Conservation (phyloP, 139 green algal genomes). For the Chlorella sorokiniana region DNA sequence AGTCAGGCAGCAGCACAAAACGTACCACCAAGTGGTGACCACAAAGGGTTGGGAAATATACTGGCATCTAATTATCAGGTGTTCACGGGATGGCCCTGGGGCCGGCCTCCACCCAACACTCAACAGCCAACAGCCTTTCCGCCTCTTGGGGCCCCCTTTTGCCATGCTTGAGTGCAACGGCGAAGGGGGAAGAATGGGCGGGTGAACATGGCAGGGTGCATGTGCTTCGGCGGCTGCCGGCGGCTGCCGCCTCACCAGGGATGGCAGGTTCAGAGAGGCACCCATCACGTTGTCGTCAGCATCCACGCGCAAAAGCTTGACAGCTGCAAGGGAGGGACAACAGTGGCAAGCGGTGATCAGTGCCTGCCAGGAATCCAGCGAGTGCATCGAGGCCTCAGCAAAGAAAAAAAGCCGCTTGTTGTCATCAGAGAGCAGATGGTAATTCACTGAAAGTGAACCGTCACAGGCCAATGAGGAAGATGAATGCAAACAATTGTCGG, state of each 20-base stretch:
- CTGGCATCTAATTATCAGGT: conserved; percentile 23
- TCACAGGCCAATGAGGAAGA: conserved; percentile 8
- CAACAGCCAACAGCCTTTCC: conserved; percentile 26
- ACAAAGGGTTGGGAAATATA: neutral
- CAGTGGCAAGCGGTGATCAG: neutral
- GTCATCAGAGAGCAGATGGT: conserved; percentile 6
- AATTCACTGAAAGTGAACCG: conserved; percentile 18
- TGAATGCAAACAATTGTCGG: too few relatives aligned
- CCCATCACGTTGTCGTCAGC: too few relatives aligned
- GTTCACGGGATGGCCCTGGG: neutral
- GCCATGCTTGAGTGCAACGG: conserved; percentile 8
- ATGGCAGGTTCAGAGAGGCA: too few relatives aligned
- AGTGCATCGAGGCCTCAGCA: conserved; percentile 1
- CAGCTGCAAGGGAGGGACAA: too few relatives aligned
- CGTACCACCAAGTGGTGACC: too few relatives aligned
- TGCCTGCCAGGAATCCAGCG: neutral
- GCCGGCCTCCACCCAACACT: conserved; percentile 22
- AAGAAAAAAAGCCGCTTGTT: neutral
- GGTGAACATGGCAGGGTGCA: neutral
- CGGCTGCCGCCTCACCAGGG: too few relatives aligned
- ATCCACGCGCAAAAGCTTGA: too few relatives aligned
- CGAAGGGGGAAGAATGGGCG: conserved; percentile 29
- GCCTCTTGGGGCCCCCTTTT: conserved; percentile 18
- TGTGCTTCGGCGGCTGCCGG: neutral
- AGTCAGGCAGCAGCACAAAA: too few relatives aligned